A percentile compares a stretch with the other conserved stretches of the same genome.
Evolutionary conservation across 2,329 filamentous ascomycete genomes (phyloP).

Genomic region (Reticulascus tulasneorum): DNA sequence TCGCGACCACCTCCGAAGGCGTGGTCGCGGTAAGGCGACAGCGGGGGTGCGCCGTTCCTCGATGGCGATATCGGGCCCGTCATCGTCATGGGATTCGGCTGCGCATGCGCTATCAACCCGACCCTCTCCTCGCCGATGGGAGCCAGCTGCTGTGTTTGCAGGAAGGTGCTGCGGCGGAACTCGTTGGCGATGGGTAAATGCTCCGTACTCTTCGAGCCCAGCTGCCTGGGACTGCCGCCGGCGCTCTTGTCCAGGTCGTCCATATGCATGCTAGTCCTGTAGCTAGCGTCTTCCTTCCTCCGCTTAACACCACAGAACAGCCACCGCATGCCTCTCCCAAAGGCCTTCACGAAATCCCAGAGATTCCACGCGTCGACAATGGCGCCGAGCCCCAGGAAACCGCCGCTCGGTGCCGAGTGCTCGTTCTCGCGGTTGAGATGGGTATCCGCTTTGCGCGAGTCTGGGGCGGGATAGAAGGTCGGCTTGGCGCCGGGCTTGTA

Average conservation of each 20-base stretch:
- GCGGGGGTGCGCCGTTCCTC: constrained; percentile 3
- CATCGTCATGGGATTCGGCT: constrained; percentile 17
- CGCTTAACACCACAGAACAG: constrained; percentile 68
- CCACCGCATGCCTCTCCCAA: constrained; percentile 75
- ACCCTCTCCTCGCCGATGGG: constrained; percentile 32
- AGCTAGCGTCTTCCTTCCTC: constrained; percentile 51
- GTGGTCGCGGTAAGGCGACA: constrained; percentile 7
- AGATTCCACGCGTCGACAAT: constrained; percentile 71
- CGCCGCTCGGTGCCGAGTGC: constrained; percentile 54
- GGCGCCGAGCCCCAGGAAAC: constrained; percentile 61
- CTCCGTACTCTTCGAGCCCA: constrained; percentile 30
- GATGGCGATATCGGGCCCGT: constrained; percentile 7
- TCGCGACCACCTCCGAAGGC: constrained; percentile 3
- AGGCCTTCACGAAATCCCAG: constrained; percentile 79
- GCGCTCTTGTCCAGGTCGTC: constrained; percentile 30
- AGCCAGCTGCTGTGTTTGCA: constrained; percentile 14
- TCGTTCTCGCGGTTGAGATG: constrained; percentile 38
- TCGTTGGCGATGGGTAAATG: constrained; percentile 34
- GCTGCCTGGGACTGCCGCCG: constrained; percentile 17
- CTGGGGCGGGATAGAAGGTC: constrained; percentile 44
- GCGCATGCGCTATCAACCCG: constrained; percentile 37
- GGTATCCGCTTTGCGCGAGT: constrained; percentile 34
- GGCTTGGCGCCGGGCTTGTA: constrained; percentile 51
- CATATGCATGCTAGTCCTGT: constrained; percentile 35
- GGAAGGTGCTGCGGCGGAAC: constrained; percentile 29